Percentiles rank a stretch among this genome's conserved stretches.
These are phyloP conservation scores for Lavandula angustifolia DNA, from an alignment of 257 asterid genomes.

Conservation along the genomic window DNA sequence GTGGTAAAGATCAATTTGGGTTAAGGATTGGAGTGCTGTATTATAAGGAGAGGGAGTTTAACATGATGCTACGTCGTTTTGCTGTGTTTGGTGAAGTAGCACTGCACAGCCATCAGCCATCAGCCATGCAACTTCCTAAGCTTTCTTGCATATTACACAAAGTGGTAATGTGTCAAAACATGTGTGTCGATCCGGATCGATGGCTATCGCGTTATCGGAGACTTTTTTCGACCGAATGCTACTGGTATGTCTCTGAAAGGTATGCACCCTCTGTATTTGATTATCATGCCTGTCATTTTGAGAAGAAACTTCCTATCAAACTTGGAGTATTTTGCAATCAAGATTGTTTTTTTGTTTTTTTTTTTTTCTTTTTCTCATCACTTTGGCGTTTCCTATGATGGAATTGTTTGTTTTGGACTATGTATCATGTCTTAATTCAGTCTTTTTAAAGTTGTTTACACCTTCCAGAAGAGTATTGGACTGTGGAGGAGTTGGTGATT, in stretches of 20 bases:
- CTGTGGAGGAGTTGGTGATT: no score
- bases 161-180: conserved; percentile 16
- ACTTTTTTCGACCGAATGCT: conserved; percentile 31
- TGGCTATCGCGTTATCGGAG: conserved; percentile 17
- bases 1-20: not conserved
- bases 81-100: conserved; percentile 49
- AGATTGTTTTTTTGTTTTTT: not conserved
- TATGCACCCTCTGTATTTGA: conserved; percentile 36
- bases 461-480: no score
- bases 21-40: not conserved
- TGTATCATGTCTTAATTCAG: no score
- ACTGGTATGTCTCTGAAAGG: conserved; percentile 34
- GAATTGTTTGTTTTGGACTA: no score
- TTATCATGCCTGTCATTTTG: conserved; percentile 7
- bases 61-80: conserved; percentile 52
- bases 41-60: conserved; percentile 35
- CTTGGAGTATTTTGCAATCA: conserved; percentile 35
- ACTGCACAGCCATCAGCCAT: no score
- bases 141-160: conserved; percentile 65
- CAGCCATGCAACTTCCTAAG: conserved; percentile 36
- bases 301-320: not conserved
- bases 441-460: no score
- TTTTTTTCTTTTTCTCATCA: no score
- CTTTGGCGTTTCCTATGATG: not conserved
- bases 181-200: not conserved